A percentile compares a stretch with the other conserved stretches of the same genome.
Conservation (phyloP, 768 basidiomycete genomes). For the Russula brevipes region DNA sequence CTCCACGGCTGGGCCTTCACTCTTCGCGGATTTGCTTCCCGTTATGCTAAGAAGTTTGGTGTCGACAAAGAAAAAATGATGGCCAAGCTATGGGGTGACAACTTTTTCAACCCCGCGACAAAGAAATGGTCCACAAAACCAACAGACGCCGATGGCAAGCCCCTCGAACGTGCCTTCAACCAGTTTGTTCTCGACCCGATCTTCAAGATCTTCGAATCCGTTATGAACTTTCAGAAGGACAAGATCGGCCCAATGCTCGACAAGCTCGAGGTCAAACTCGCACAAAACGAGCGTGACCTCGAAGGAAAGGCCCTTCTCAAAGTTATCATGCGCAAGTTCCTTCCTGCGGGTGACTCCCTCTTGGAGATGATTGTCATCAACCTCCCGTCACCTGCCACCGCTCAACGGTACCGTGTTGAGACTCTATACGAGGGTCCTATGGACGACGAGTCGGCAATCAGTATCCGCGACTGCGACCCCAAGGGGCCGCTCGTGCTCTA, state of each 20-base stretch:
- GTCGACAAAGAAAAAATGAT: conserved; percentile 99
- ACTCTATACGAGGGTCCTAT: conserved; percentile 99
- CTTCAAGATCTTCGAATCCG: conserved; percentile 95
- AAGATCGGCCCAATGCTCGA: conserved; percentile 77
- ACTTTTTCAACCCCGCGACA: conserved; percentile 96
- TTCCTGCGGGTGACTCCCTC: conserved; percentile 97
- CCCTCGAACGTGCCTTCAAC: conserved; percentile 98
- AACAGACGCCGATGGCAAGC: conserved; percentile 74
- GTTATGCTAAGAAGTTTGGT: conserved; percentile 98
- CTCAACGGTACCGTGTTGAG: conserved; percentile 98
- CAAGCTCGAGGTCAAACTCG: conserved; percentile 92
- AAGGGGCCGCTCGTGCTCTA: conserved; percentile 95
- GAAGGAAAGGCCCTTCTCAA: conserved; percentile 97
- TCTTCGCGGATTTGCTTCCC: conserved; percentile 90
- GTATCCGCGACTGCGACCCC: conserved; percentile 97
- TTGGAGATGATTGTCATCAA: conserved; percentile 99
- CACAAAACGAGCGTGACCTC: conserved; percentile 82
- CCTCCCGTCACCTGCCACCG: conserved; percentile 94
- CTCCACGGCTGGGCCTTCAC: conserved; percentile 99
- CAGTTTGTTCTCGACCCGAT: conserved; percentile 98
- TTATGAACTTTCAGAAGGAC: conserved; percentile 99
- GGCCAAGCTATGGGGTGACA: conserved; percentile 97
- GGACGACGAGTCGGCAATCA: conserved; percentile 99
- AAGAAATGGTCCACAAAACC: conserved; percentile 90
- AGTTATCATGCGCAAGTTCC: conserved; percentile 98